These are phyloP conservation scores for Xylaria sp. DNA, from an alignment of 2,329 filamentous ascomycete genomes.

Conservation along the genomic window DNA sequence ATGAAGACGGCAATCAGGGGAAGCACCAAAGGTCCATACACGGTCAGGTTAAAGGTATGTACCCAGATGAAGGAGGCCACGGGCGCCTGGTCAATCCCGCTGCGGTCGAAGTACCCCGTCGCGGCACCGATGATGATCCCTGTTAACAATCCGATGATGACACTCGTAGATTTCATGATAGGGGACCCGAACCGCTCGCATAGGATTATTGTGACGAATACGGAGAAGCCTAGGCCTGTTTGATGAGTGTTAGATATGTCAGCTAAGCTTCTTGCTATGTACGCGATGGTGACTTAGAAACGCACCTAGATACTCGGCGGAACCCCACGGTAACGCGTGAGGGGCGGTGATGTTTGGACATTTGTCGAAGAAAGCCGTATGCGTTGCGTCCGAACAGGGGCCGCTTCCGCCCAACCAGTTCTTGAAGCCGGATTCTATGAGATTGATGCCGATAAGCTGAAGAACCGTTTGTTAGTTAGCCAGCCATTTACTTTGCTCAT, in stretches of 20 bases:
- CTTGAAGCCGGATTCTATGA: conserved; percentile 77
- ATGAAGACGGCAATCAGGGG: conserved; percentile 76
- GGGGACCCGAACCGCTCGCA: conserved; percentile 84
- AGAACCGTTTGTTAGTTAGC: neutral
- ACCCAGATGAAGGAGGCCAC: conserved; percentile 82
- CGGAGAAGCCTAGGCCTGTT: conserved; percentile 74
- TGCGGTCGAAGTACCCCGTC: conserved; percentile 79
- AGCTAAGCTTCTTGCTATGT: neutral
- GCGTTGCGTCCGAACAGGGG: conserved; percentile 60
- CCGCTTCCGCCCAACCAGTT: conserved; percentile 83
- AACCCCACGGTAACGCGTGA: conserved; percentile 79
- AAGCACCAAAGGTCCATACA: conserved; percentile 79
- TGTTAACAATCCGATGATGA: conserved; percentile 77
- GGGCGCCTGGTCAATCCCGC: conserved; percentile 76
- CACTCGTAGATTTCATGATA: conserved; percentile 83
- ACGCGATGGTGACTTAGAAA: neutral
- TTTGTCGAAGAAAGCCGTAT: conserved; percentile 65
- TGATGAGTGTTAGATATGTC: neutral
- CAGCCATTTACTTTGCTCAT: neutral
- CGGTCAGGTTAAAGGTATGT: conserved; percentile 75
- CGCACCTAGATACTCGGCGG: conserved; percentile 76
- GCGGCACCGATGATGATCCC: conserved; percentile 84
- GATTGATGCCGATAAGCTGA: conserved; percentile 74
- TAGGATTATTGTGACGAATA: conserved; percentile 81
- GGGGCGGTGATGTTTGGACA: conserved; percentile 76